Percentiles rank a stretch among this genome's conserved stretches.
Evolutionary conservation across 2,329 filamentous ascomycete genomes (phyloP).

Genomic region (Penicillium sp.): DNA sequence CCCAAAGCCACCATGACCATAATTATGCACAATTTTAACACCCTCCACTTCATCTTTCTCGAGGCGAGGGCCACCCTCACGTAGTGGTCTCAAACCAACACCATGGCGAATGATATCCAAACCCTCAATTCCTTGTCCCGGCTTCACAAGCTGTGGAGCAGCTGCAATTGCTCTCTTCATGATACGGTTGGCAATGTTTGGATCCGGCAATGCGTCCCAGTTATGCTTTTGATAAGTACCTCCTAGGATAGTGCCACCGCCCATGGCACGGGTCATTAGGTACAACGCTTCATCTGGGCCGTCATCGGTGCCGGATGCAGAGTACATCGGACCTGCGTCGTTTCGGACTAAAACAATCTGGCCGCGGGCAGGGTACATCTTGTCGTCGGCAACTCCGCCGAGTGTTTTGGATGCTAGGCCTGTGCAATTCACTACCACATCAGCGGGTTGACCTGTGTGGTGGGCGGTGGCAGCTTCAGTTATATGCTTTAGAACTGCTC

Average conservation of each 20-base stretch:
- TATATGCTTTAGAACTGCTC: conserved; percentile 67
- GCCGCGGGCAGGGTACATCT: conserved; percentile 72
- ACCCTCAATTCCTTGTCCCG: conserved; percentile 63
- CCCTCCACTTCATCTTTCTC: conserved; percentile 68
- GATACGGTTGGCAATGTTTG: conserved; percentile 75
- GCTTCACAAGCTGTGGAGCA: conserved; percentile 48
- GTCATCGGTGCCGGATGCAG: conserved; percentile 70
- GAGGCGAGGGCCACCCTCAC: conserved; percentile 70
- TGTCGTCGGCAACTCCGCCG: conserved; percentile 75
- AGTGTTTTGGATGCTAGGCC: conserved; percentile 73
- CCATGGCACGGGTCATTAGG: conserved; percentile 73
- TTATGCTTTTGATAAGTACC: conserved; percentile 76
- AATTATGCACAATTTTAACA: conserved; percentile 51
- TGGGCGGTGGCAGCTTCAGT: conserved; percentile 64
- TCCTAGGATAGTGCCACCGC: conserved; percentile 84
- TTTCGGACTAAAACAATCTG: conserved; percentile 84
- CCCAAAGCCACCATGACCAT: conserved; percentile 54
- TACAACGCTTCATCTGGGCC: conserved; percentile 71
- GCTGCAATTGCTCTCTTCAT: conserved; percentile 63
- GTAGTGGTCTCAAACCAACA: conserved; percentile 75
- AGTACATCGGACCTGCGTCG: conserved; percentile 67
- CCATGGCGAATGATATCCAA: conserved; percentile 76
- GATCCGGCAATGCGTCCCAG: conserved; percentile 77
- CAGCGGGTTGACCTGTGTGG: conserved; percentile 56
- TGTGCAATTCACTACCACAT: conserved; percentile 80